Evolutionary conservation across 352 stramenopile genomes (phyloP).

Genomic region (Elongisporangium undulatum): DNA sequence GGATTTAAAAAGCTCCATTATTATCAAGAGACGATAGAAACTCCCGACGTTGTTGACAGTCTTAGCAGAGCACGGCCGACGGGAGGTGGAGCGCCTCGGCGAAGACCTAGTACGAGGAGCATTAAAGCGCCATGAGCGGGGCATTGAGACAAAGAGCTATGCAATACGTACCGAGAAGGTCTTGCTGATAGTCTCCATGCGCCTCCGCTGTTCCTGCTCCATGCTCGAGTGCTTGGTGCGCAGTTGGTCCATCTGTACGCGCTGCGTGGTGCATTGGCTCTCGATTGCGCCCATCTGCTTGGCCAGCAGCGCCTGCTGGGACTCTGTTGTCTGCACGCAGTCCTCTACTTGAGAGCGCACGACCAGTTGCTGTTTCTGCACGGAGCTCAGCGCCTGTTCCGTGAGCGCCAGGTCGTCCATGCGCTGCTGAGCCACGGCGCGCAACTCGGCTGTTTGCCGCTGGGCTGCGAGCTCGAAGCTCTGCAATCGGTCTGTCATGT

Average conservation of each 20-base stretch:
- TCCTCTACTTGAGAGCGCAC: slow-evolving; percentile 49
- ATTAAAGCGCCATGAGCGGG: no score
- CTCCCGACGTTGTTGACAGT: no score
- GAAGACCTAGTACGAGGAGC: no score
- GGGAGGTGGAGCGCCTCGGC: slow-evolving; percentile 67
- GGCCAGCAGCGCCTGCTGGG: slow-evolving; percentile 30
- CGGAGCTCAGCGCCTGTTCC: slow-evolving; percentile 60
- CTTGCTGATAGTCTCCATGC: slow-evolving; percentile 75
- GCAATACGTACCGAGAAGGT: slow-evolving; percentile 57
- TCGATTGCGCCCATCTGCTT: slow-evolving; percentile 68
- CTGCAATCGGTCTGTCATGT: slow-evolving; percentile 53
- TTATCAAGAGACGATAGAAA: slow-evolving; percentile 21
- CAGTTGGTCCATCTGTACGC: slow-evolving; percentile 36
- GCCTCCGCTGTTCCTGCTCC: slow-evolving; percentile 62
- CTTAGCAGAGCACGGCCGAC: slow-evolving; percentile 10
- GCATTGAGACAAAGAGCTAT: slow-evolving; percentile 4
- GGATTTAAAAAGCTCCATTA: slow-evolving; percentile 5
- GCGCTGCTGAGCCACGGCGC: slow-evolving; percentile 45
- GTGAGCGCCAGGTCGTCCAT: slow-evolving; percentile 70
- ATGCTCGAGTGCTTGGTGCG: slow-evolving; percentile 41
- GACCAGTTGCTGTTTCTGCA: slow-evolving; percentile 66
- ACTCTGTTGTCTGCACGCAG: slow-evolving; percentile 30
- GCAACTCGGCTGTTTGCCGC: slow-evolving; percentile 33
- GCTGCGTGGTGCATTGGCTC: slow-evolving; percentile 27
- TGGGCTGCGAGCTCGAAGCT: slow-evolving; percentile 42